A percentile compares a stretch with the other conserved stretches of the same genome.
These are phyloP conservation scores for Fusarium gaditjirri DNA, from an alignment of 2,329 filamentous ascomycete species.

Conservation along the genomic window DNA sequence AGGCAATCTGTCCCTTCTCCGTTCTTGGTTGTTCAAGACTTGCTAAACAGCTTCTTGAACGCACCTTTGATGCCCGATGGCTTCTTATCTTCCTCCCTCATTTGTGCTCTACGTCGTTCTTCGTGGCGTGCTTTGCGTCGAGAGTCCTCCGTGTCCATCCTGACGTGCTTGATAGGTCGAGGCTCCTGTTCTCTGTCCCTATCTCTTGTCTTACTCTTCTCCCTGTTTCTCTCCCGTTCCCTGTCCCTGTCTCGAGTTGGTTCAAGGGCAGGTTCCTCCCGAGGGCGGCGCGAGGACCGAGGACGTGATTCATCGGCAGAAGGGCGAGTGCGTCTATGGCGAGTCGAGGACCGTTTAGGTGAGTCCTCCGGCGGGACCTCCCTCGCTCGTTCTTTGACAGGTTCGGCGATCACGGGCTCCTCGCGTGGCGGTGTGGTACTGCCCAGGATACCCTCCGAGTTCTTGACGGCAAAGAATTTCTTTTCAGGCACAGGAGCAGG, in stretches of 20 bases:
- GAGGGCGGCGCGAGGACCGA: conserved; percentile 36
- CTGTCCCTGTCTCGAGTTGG: conserved; percentile 27
- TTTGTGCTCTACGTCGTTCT: conserved; percentile 47
- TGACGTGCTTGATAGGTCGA: conserved; percentile 36
- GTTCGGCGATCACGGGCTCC: conserved; percentile 34
- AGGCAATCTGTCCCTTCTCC: conserved; percentile 14
- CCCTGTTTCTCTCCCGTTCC: conserved; percentile 14
- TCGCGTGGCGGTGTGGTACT: conserved; percentile 40
- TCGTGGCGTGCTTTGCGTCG: conserved; percentile 49
- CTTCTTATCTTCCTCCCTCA: conserved; percentile 48
- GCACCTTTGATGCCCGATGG: conserved; percentile 45
- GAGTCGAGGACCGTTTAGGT: conserved; percentile 46
- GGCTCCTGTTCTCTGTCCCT: conserved; percentile 10
- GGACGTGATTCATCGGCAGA: conserved; percentile 38
- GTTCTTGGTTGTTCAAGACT: conserved; percentile 30
- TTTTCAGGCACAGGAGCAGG: conserved; percentile 47
- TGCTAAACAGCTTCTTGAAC: conserved; percentile 47
- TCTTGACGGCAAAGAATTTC: conserved; percentile 56
- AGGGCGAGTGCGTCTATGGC: conserved; percentile 31
- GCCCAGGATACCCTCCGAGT: conserved; percentile 50
- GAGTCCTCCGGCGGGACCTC: conserved; percentile 42
- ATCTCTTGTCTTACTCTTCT: conserved; percentile 19
- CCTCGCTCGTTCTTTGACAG: conserved; percentile 38
- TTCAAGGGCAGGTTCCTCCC: conserved; percentile 30
- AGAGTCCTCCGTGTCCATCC: conserved; percentile 49